phyloP scores from a whole-genome alignment of 1,284 basidiomycete species.

The Pseudozyma sp. region DNA sequence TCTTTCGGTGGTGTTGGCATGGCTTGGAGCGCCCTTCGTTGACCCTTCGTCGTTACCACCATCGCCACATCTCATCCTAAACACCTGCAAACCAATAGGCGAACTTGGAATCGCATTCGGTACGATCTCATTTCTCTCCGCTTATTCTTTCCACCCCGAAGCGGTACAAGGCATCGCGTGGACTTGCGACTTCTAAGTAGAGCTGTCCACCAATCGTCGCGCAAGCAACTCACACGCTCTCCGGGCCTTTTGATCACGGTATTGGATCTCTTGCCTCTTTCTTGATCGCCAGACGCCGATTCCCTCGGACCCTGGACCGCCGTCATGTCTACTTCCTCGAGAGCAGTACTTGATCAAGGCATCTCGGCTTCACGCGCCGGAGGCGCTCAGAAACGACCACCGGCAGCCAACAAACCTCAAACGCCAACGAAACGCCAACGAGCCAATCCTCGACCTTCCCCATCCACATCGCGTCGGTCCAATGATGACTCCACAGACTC shows the following conservation, averaged over 20 bases:
- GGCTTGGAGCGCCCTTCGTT: neutral
- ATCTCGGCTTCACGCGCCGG: conserved; percentile 44
- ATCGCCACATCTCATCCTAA: neutral
- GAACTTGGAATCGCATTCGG: no score
- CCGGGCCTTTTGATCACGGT: no score
- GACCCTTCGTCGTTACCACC: neutral
- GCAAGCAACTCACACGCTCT: neutral
- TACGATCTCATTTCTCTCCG: no score
- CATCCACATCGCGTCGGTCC: conserved; percentile 31
- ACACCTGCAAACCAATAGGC: no score
- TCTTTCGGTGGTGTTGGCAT: neutral
- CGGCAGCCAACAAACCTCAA: conserved; percentile 19
- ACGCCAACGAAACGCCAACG: conserved; percentile 30
- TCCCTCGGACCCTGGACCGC: neutral
- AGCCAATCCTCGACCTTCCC: conserved; percentile 22
- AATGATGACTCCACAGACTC: conserved; percentile 33
- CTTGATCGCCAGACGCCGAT: no score
- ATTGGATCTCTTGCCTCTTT: no score
- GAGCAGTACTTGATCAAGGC: conserved; percentile 32
- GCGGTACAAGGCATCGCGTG: no score
- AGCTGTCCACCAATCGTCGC: no score
- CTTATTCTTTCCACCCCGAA: no score
- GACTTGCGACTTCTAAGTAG: no score
- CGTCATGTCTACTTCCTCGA: conserved; percentile 37
- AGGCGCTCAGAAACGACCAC: conserved; percentile 38